phyloP scores from a whole-genome alignment of 2,329 filamentous ascomycete genomes.

The Balansia obtecta region DNA sequence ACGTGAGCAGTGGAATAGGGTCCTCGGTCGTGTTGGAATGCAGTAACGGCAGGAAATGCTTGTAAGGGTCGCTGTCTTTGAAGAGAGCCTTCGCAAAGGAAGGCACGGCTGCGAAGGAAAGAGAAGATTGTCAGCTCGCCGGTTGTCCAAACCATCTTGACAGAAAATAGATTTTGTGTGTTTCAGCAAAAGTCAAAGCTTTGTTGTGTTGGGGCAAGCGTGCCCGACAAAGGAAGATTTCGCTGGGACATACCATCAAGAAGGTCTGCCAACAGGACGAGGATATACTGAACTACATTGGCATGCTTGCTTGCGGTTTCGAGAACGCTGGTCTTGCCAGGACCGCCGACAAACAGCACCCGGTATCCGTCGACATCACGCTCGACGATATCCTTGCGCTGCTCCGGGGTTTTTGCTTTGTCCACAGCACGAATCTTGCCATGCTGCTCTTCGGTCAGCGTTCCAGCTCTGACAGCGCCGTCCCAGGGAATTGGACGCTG shows the following conservation, averaged over 20 bases:
- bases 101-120: slow-evolving; percentile 52
- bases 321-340: slow-evolving; percentile 59
- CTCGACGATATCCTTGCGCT: slow-evolving; percentile 73
- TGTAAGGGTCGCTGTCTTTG: slow-evolving; percentile 64
- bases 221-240: neutral
- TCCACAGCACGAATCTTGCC: slow-evolving; percentile 94
- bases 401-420: slow-evolving; percentile 78
- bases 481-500: slow-evolving; percentile 96
- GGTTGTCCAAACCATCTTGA: too few species aligned
- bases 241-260: slow-evolving; percentile 55
- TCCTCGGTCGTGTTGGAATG: slow-evolving; percentile 66
- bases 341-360: slow-evolving; percentile 64
- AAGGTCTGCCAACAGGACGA: slow-evolving; percentile 79
- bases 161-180: too few species aligned
- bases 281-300: slow-evolving; percentile 89
- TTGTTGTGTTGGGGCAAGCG: too few species aligned
- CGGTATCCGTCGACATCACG: slow-evolving; percentile 69
- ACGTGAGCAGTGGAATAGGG: slow-evolving; percentile 78
- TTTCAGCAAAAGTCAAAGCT: too few species aligned
- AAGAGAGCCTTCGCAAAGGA: slow-evolving; percentile 65
- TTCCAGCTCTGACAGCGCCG: slow-evolving; percentile 83
- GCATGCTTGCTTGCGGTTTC: slow-evolving; percentile 74
- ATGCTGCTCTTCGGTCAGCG: slow-evolving; percentile 86
- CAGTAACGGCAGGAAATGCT: slow-evolving; percentile 73
- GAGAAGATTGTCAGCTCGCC: neutral